phyloP scores from a whole-genome alignment of 2,329 filamentous ascomycete genomes.

The Emmonsiellopsis sp. region DNA sequence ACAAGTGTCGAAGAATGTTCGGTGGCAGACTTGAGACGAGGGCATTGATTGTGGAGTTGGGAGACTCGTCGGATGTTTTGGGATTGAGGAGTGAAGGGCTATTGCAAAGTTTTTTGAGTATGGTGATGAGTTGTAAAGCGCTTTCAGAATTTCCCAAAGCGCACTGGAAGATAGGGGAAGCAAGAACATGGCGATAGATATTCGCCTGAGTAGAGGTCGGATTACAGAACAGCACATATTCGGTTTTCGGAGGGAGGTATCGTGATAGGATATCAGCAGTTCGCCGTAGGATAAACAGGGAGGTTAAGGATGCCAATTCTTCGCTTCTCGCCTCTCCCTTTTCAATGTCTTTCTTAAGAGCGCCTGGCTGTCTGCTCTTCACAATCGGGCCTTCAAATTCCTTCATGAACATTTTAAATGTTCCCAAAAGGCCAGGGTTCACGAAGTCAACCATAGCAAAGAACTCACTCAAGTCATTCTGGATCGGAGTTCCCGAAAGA shows the following conservation, averaged over 20 bases:
- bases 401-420: slow-evolving; percentile 52
- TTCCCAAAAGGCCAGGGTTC: slow-evolving; percentile 56
- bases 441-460: slow-evolving; percentile 60
- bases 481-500: slow-evolving; percentile 57
- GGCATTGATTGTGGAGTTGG: slow-evolving; percentile 37
- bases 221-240: slow-evolving; percentile 57
- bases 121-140: slow-evolving; percentile 59
- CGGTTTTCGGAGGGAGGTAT: slow-evolving; percentile 57
- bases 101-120: slow-evolving; percentile 67
- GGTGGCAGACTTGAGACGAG: slow-evolving; percentile 47
- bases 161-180: slow-evolving; percentile 53
- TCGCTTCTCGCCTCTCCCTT: slow-evolving; percentile 53
- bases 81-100: slow-evolving; percentile 53
- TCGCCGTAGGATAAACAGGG: slow-evolving; percentile 55
- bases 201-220: slow-evolving; percentile 52
- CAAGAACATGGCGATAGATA: slow-evolving; percentile 55
- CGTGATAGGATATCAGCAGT: slow-evolving; percentile 58
- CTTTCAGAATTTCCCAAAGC: slow-evolving; percentile 54
- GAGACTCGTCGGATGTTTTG: slow-evolving; percentile 38
- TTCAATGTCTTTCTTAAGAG: slow-evolving; percentile 51
- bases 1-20: slow-evolving; percentile 43
- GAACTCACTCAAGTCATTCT: slow-evolving; percentile 60
- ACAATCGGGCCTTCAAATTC: slow-evolving; percentile 58
- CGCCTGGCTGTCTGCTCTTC: slow-evolving; percentile 54
- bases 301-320: slow-evolving; percentile 51